Conservation (phyloP, 2,329 filamentous ascomycete species). For the Penicillium sp. region DNA sequence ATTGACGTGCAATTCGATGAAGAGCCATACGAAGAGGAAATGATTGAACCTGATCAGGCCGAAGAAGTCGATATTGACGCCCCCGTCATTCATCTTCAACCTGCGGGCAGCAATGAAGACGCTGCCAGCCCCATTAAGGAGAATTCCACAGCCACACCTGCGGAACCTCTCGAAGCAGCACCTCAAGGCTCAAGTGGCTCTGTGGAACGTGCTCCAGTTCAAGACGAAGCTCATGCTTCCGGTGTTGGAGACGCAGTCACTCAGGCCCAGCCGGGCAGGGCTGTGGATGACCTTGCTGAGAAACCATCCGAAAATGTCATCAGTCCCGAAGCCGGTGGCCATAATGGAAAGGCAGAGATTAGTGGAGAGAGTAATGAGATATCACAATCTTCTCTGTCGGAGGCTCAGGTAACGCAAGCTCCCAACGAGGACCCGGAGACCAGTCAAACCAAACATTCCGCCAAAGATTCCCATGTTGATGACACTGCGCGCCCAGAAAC, state of each 20-base stretch:
- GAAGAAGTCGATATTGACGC: slow-evolving; percentile 29
- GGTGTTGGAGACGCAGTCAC: not conserved
- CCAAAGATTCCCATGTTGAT: slow-evolving; percentile 7
- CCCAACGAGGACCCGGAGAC: slow-evolving; percentile 14
- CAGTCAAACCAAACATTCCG: slow-evolving; percentile 7
- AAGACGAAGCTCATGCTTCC: not conserved
- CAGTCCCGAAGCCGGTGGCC: not conserved
- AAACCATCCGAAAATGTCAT: not conserved
- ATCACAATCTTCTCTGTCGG: slow-evolving; percentile 4
- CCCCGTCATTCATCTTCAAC: slow-evolving; percentile 17
- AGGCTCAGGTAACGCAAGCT: slow-evolving; percentile 3
- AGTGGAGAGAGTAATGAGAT: slow-evolving; percentile 19
- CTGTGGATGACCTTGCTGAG: not conserved
- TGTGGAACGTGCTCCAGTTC: not conserved
- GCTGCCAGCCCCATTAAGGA: slow-evolving; percentile 2
- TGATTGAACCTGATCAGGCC: slow-evolving; percentile 34
- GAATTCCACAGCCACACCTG: slow-evolving; percentile 3
- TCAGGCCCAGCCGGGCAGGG: not conserved
- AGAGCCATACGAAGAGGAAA: slow-evolving; percentile 32
- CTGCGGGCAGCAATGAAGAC: slow-evolving; percentile 3
- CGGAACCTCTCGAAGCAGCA: slow-evolving; percentile 2
- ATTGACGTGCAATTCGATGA: slow-evolving; percentile 27
- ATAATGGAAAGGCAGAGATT: slow-evolving; percentile 2
- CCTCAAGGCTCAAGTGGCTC: slow-evolving; percentile 2
- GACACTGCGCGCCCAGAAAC: slow-evolving; percentile 7